Evolutionary conservation across 257 asterid species (phyloP), one percentile per base, ranked within the genome.

Genomic region (Coffea eugenioides): DNA sequence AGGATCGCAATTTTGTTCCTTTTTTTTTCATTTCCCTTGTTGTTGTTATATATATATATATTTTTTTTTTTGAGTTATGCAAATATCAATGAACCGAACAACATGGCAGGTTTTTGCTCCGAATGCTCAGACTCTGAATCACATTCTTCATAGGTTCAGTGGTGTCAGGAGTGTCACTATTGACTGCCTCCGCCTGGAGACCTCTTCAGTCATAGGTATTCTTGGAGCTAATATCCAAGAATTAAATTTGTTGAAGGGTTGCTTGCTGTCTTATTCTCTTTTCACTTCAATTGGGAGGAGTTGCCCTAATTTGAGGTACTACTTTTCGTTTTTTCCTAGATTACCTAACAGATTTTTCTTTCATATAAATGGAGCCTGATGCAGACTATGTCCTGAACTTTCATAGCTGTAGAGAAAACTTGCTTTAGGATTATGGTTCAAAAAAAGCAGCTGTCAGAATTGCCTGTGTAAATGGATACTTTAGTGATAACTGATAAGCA

Each of bases 281-380:
- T 90, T 92, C 77, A 46, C 82, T 34, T 79, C 82, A 34, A 87
- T 92, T 81, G 92, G 91, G 49, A 77, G 74, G 31, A 83, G 78
- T 73, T 94, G 94, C 84, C 96, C 96, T 74, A 80, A 89, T 83
- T 85, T 92, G 85, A 91, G 98, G 98, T 91, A 52, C 46, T 43
- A 10, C 25, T 74, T 74, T 0, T 1, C 59, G 25, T 68, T 16
- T 82, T 54, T 25, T 39, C 43, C 67, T 23, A 49, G 64, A 3
- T 41, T 41, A 48, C 34, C 39, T 16, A 0, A 7, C 25, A 3
- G 64, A 3, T 0, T 15, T 56, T 56, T 52, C 59, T 6, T 16
- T 6, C 25, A 18, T 5, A 57, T 57, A 12, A 3, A 13, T 52
- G 57, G 57, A 52, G 57, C 57, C 57, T 52, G 57, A 52, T 57